Evolutionary conservation across 2,329 filamentous ascomycete genomes (phyloP).

Genomic region (Clonostachys rosea): DNA sequence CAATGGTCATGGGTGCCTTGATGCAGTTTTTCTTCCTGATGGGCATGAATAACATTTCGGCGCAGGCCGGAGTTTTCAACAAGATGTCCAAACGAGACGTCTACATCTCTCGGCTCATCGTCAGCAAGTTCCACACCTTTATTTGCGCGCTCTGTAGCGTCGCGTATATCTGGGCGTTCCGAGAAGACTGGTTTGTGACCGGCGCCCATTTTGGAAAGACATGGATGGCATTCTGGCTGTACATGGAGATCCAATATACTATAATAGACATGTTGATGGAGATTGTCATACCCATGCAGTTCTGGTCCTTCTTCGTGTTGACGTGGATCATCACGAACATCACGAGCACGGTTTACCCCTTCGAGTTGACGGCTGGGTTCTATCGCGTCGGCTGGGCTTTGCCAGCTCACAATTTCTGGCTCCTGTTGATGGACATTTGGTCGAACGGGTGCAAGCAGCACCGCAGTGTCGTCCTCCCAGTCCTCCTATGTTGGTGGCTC

Average conservation of each 20-base stretch:
- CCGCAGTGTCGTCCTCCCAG: constrained; percentile 29
- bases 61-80: no score
- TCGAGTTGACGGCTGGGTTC: constrained; percentile 30
- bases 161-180: constrained; percentile 38
- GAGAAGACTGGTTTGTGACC: constrained; percentile 30
- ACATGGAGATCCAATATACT: constrained; percentile 35
- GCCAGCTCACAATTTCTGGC: constrained; percentile 25
- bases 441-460: constrained; percentile 28
- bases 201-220: constrained; percentile 15
- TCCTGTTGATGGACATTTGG: constrained; percentile 33
- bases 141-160: constrained; percentile 28
- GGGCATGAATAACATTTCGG: no score
- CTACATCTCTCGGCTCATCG: constrained; percentile 14
- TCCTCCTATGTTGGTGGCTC: constrained; percentile 33
- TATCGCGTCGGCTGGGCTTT: constrained; percentile 30
- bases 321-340: constrained; percentile 35
- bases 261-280: constrained; percentile 26
- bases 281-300: constrained; percentile 20
- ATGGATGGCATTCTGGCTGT: constrained; percentile 28
- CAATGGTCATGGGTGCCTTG: constrained; percentile 26
- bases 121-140: constrained; percentile 22
- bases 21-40: constrained; percentile 16
- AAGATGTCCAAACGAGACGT: constrained; percentile 11
- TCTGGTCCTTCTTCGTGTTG: constrained; percentile 35
- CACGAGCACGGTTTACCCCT: constrained; percentile 24